Conservation (phyloP, 441 rosid genomes). For the Brassica hybrid region DNA sequence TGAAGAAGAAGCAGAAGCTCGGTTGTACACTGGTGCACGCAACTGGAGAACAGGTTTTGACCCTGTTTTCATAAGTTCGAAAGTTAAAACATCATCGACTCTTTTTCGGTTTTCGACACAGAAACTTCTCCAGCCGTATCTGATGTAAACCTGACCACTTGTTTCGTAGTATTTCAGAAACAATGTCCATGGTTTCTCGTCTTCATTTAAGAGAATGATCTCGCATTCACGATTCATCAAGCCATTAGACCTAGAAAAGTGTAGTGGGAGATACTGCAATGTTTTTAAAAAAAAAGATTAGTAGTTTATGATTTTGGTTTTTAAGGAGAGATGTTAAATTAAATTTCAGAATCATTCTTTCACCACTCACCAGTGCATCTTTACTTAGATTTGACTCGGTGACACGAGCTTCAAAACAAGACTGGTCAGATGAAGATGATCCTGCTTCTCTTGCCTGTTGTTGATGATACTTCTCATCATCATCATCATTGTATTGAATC, state of each 20-base stretch:
- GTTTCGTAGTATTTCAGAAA: background rate
- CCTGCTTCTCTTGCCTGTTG: background rate
- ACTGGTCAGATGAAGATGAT: constrained; percentile 20
- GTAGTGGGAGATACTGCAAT: constrained; percentile 18
- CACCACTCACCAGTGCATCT: constrained; percentile 14
- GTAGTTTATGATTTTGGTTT: constrained; percentile 11
- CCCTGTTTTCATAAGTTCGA: constrained; percentile 8
- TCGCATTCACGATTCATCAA: constrained; percentile 4
- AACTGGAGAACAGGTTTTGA: constrained; percentile 27
- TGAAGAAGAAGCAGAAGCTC: background rate
- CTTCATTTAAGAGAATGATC: constrained; percentile 20
- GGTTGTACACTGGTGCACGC: background rate
- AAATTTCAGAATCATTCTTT: background rate
- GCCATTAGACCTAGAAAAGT: constrained; percentile 31
- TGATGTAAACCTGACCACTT: background rate
- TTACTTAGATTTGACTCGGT: constrained; percentile 1
- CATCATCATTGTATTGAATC: constrained; percentile 15
- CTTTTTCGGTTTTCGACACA: background rate
- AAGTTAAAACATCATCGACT: background rate
- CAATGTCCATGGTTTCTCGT: constrained; percentile 23
- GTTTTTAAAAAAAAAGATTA: background rate
- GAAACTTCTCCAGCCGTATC: constrained; percentile 29
- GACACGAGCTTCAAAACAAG: constrained; percentile 24
- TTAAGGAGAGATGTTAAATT: background rate
- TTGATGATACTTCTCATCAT: background rate